Evolutionary conservation across 441 rosid genomes (phyloP).

Genomic region (Eutrema salsugineum): DNA sequence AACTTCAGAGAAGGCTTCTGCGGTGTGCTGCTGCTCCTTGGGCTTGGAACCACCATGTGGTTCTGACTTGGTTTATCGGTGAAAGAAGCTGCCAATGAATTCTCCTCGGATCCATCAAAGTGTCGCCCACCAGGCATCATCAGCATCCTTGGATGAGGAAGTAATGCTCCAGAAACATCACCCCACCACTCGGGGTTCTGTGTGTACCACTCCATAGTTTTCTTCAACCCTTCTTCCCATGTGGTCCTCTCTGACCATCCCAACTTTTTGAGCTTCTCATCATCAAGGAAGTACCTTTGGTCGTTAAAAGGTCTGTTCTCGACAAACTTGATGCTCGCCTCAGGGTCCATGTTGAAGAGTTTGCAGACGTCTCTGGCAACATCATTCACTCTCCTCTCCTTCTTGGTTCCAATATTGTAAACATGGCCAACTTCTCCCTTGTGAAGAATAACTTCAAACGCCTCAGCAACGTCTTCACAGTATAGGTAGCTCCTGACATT

Average conservation of each 20-base stretch:
- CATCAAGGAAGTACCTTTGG: conserved; percentile 90
- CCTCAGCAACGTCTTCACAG: conserved; percentile 97
- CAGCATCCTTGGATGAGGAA: conserved; percentile 93
- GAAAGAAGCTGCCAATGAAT: conserved; percentile 33
- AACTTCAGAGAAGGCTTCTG: conserved; percentile 64
- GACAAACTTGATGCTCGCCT: conserved; percentile 67
- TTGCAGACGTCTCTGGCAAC: conserved; percentile 82
- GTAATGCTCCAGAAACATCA: conserved; percentile 87
- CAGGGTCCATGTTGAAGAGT: conserved; percentile 64
- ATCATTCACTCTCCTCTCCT: conserved; percentile 88
- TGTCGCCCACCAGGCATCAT: conserved; percentile 97
- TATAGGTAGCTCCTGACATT: conserved; percentile 86
- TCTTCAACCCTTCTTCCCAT: conserved; percentile 91
- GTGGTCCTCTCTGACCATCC: conserved; percentile 85
- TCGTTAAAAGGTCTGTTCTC: conserved; percentile 92
- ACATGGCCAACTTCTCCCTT: conserved; percentile 95
- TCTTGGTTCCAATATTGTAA: conserved; percentile 90
- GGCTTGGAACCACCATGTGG: conserved; percentile 69
- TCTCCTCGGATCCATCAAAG: conserved; percentile 76
- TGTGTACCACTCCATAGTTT: conserved; percentile 86
- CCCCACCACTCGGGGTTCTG: conserved; percentile 98
- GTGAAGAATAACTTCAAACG: conserved; percentile 91
- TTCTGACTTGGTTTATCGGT: conserved; percentile 47
- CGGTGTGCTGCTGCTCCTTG: conserved; percentile 39
- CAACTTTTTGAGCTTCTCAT: conserved; percentile 68